Evolutionary conservation across 805 yeast genomes (phyloP).

Genomic region (Sungouiella blattae): DNA sequence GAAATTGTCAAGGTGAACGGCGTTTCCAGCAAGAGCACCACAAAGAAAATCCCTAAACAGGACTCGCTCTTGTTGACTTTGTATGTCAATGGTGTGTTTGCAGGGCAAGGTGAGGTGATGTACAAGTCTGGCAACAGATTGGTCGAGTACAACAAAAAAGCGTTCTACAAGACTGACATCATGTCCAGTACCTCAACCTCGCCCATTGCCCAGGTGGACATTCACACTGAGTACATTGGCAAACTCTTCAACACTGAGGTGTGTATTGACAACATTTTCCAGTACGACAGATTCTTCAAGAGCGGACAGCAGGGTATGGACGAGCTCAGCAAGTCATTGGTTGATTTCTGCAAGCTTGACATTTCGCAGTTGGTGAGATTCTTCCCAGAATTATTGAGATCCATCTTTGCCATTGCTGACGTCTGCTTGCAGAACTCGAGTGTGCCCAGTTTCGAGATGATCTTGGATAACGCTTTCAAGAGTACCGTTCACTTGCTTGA

Average conservation of each 20-base stretch:
- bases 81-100: conserved; percentile 58
- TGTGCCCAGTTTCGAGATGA: conserved; percentile 23
- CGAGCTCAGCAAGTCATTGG: conserved; percentile 46
- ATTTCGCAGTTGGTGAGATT: conserved; percentile 51
- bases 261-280: conserved; percentile 50
- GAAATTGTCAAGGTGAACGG: conserved; percentile 67
- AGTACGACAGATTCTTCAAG: conserved; percentile 49
- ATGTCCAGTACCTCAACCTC: conserved; percentile 32
- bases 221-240: conserved; percentile 67
- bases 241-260: conserved; percentile 57
- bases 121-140: conserved; percentile 47
- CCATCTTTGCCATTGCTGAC: conserved; percentile 32
- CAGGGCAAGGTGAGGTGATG: conserved; percentile 57
- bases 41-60: conserved; percentile 36
- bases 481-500: conserved; percentile 61
- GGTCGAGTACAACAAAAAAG: conserved; percentile 43
- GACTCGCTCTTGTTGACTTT: conserved; percentile 56
- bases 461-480: conserved; percentile 43
- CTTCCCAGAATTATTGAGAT: conserved; percentile 53
- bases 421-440: conserved; percentile 21
- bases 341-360: conserved; percentile 52
- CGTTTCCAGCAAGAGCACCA: conserved; percentile 38
- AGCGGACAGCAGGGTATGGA: conserved; percentile 37
- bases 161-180: conserved; percentile 43
- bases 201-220: conserved; percentile 46